These are phyloP conservation scores for Sphagnum contortum DNA, from an alignment of 225 moss, liverwort and hornwort species.

Conservation along the genomic window DNA sequence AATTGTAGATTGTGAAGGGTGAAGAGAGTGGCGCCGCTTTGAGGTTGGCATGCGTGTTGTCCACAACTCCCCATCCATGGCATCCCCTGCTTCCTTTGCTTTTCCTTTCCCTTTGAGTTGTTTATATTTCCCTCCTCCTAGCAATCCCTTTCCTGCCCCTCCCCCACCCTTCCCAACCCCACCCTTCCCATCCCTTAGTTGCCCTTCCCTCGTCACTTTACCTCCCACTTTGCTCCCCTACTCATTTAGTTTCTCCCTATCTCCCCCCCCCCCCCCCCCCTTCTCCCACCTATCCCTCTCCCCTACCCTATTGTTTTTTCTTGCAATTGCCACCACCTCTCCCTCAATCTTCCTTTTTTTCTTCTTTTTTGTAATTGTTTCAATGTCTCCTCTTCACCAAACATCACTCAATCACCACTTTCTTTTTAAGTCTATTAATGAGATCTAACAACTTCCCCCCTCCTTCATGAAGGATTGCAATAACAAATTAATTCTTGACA, in stretches of 20 bases:
- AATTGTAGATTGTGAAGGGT: conserved; percentile 20
- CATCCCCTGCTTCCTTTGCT: conserved; percentile 24
- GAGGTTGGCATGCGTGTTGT: conserved; percentile 9
- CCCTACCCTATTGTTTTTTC: too few species aligned
- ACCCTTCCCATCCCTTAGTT: conserved; percentile 21
- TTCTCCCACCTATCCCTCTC: too few species aligned
- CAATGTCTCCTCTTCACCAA: too few species aligned
- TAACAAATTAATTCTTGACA: too few species aligned
- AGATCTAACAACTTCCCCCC: too few species aligned
- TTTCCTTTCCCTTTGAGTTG: conserved; percentile 36
- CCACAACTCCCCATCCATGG: conserved; percentile 27
- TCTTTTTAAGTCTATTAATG: too few species aligned
- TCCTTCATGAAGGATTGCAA: too few species aligned
- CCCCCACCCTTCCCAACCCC: conserved; percentile 6
- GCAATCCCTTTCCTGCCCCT: neutral
- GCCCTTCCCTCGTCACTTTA: conserved; percentile 24
- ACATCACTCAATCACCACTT: too few species aligned
- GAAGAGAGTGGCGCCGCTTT: conserved; percentile 15
- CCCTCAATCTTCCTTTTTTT: too few species aligned
- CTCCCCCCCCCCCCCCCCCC: neutral
- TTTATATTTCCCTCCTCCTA: conserved; percentile 10
- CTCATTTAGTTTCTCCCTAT: neutral
- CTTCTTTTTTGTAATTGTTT: too few species aligned
- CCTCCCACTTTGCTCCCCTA: neutral
- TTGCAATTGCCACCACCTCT: too few species aligned